Evolutionary conservation across 179 eudicot genomes (phyloP).

Genomic region (Corrigiola litoralis): DNA sequence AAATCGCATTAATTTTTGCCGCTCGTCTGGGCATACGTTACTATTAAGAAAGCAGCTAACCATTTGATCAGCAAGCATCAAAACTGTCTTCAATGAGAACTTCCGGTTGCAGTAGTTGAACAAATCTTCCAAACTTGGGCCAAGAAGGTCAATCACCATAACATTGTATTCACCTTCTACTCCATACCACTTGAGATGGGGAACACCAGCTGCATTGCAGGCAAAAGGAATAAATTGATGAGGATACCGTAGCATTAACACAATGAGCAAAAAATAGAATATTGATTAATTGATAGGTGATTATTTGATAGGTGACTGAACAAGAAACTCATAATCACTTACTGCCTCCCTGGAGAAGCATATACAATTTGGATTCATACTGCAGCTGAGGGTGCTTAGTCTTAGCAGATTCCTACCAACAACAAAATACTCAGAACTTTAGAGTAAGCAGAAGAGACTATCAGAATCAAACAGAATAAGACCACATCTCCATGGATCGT

Average conservation of each 20-base stretch:
- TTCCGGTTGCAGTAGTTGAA: constrained; percentile 71
- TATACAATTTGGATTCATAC: constrained; percentile 51
- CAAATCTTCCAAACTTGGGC: constrained; percentile 70
- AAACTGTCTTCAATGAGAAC: constrained; percentile 53
- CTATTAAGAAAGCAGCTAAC: constrained; percentile 27
- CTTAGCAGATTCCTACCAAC: constrained; percentile 45
- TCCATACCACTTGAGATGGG: constrained; percentile 72
- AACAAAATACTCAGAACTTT: not conserved
- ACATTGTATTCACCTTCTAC: constrained; percentile 66
- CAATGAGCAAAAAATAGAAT: not conserved
- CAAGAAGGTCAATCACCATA: constrained; percentile 80
- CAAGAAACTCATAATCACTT: constrained; percentile 12
- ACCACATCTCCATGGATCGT: too few species aligned
- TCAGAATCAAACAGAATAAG: too few species aligned
- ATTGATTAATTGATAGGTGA: too few species aligned
- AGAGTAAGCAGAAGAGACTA: not conserved
- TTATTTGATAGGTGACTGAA: too few species aligned
- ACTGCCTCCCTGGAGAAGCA: constrained; percentile 69
- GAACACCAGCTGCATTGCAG: constrained; percentile 55
- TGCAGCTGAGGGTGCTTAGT: constrained; percentile 62
- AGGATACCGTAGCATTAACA: not conserved
- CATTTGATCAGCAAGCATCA: constrained; percentile 79
- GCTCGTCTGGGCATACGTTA: not conserved
- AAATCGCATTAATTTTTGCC: not conserved
- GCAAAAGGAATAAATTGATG: not conserved